phyloP scores from a whole-genome alignment of 495 filamentous ascomycete genomes.

The Penicillium argentinense region DNA sequence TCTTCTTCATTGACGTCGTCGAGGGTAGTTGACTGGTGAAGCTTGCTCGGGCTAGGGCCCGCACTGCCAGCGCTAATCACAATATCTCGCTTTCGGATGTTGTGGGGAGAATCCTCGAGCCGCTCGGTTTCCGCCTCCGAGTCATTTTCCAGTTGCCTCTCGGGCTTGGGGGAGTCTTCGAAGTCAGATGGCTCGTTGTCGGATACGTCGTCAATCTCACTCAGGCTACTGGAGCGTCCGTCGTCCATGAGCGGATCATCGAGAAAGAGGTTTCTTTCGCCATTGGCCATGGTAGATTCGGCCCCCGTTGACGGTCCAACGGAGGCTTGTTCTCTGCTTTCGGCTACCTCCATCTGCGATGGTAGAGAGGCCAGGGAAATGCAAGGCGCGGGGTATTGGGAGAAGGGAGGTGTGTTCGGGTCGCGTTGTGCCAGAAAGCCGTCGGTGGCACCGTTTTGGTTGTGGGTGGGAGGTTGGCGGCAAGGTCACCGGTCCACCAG shows the following conservation, averaged over 20 bases:
- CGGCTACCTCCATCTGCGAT: constrained; percentile 42
- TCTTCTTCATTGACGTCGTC: constrained; percentile 46
- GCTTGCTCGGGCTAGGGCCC: constrained; percentile 68
- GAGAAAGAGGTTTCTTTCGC: constrained; percentile 38
- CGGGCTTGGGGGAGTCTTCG: constrained; percentile 42
- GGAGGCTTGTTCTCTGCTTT: constrained; percentile 39
- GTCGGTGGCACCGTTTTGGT: constrained; percentile 15
- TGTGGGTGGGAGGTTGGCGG: constrained; percentile 22
- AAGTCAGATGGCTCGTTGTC: constrained; percentile 61
- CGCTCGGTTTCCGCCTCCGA: constrained; percentile 99
- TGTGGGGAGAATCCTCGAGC: constrained; percentile 86
- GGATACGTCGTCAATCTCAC: constrained; percentile 82
- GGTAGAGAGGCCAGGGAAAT: neutral
- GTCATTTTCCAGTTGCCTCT: constrained; percentile 62
- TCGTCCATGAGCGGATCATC: constrained; percentile 44
- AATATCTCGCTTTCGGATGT: constrained; percentile 63
- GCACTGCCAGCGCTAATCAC: constrained; percentile 50
- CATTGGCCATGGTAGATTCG: constrained; percentile 38
- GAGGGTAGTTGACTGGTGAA: constrained; percentile 52
- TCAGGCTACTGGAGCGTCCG: constrained; percentile 72
- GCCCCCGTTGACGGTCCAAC: constrained; percentile 35
- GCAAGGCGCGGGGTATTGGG: constrained; percentile 1
- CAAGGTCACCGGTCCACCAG: constrained; percentile 21
- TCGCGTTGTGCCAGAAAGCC: constrained; percentile 5
- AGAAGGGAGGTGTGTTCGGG: constrained; percentile 3